phyloP scores from a whole-genome alignment of 306 rosid species.

The Luffa aegyptiaca region DNA sequence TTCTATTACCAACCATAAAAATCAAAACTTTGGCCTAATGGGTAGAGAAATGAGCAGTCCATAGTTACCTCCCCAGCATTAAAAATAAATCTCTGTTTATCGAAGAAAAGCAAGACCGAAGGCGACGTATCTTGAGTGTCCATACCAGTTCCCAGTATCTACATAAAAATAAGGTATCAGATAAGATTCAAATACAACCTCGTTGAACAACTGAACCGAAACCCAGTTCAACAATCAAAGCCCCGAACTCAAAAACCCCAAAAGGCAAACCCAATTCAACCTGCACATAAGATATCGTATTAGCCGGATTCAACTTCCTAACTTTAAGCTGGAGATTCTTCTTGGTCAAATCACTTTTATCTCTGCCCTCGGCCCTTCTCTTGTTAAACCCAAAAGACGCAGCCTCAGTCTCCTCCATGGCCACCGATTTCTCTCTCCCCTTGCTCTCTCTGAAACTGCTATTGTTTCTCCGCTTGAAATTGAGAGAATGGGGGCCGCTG shows the following conservation, averaged over 20 bases:
- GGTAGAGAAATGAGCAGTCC: neutral
- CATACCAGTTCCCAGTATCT: slow-evolving; percentile 86
- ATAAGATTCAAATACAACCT: neutral
- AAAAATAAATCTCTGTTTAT: slow-evolving; percentile 73
- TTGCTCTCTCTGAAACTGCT: slow-evolving; percentile 11
- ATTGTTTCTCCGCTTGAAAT: slow-evolving; percentile 24
- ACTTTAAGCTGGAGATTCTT: slow-evolving; percentile 45
- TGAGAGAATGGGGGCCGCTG: slow-evolving; percentile 14
- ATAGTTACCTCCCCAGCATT: slow-evolving; percentile 77
- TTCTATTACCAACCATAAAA: neutral
- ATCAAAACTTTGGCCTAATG: neutral
- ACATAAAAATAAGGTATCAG: neutral
- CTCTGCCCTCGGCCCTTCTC: slow-evolving; percentile 71
- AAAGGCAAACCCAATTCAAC: slow-evolving; percentile 9
- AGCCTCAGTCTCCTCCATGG: slow-evolving; percentile 31
- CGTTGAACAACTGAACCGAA: neutral
- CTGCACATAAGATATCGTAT: slow-evolving; percentile 69
- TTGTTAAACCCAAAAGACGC: slow-evolving; percentile 42
- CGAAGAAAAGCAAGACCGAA: slow-evolving; percentile 78
- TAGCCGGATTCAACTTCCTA: slow-evolving; percentile 58
- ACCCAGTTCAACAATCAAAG: neutral
- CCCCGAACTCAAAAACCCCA: neutral
- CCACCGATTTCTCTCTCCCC: neutral
- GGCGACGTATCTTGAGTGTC: slow-evolving; percentile 92
- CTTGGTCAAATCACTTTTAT: slow-evolving; percentile 29